phyloP scores from a whole-genome alignment of 176 grass and related monocot species.

The Chrysopogon serrulatus region DNA sequence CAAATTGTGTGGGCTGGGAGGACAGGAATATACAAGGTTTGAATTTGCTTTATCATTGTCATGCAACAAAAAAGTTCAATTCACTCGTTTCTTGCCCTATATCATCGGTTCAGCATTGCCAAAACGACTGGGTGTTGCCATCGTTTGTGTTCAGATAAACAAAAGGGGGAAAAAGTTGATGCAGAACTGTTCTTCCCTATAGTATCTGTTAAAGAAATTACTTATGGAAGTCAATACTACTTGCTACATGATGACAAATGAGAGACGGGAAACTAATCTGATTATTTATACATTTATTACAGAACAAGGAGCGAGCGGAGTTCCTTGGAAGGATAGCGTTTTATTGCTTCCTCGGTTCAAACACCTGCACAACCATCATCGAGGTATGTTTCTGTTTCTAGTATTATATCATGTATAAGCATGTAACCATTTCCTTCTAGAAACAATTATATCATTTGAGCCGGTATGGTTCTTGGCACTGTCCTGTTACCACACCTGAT shows the following conservation, averaged over 20 bases:
- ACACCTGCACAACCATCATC: conserved; percentile 63
- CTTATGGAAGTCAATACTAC: not conserved
- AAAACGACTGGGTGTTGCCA: not conserved
- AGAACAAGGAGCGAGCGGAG: conserved; percentile 82
- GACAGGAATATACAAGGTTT: conserved; percentile 92
- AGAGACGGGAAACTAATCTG: not conserved
- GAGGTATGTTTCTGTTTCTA: conserved; percentile 29
- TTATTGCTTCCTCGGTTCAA: conserved; percentile 71
- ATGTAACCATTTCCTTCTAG: not conserved
- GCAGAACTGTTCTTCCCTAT: not conserved
- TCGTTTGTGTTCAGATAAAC: not conserved
- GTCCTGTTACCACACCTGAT: not conserved
- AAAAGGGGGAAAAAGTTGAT: not conserved
- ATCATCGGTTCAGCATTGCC: not conserved
- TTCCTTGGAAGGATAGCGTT: conserved; percentile 62
- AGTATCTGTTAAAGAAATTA: not conserved
- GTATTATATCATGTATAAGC: not conserved
- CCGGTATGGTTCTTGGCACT: not conserved
- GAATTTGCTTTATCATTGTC: not conserved
- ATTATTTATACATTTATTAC: not conserved
- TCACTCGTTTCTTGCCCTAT: not conserved
- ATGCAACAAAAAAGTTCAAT: not conserved
- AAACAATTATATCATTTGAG: not conserved
- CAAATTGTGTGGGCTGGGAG: conserved; percentile 93
- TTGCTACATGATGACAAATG: not conserved